Conservation (phyloP, 2,329 filamentous ascomycete species). For the Zymoseptoria ardabiliae region DNA sequence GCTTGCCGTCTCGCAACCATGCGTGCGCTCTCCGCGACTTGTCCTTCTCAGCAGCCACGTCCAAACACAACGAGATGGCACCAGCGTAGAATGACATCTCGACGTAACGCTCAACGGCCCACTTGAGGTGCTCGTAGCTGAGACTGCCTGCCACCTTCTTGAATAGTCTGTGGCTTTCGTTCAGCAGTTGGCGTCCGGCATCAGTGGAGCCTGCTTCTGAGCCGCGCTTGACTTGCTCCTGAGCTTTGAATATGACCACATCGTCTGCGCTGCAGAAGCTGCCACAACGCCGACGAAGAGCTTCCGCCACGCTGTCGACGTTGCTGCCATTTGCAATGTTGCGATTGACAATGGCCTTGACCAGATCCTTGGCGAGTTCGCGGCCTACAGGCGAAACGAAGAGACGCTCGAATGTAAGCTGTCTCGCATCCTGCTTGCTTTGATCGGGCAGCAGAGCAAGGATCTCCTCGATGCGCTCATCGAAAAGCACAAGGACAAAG, state of each 20-base stretch:
- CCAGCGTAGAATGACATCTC: slow-evolving; percentile 80
- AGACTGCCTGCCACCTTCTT: slow-evolving; percentile 79
- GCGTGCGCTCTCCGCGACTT: slow-evolving; percentile 75
- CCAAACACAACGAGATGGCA: slow-evolving; percentile 78
- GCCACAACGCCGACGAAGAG: slow-evolving; percentile 82
- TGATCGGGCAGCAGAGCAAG: slow-evolving; percentile 65
- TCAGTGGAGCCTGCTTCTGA: slow-evolving; percentile 69
- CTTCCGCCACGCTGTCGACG: slow-evolving; percentile 93
- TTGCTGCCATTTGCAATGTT: slow-evolving; percentile 97
- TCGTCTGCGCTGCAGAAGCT: slow-evolving; percentile 97
- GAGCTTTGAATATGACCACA: slow-evolving; percentile 96
- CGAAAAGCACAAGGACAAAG: slow-evolving; percentile 89
- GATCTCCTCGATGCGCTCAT: slow-evolving; percentile 87
- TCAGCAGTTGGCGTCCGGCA: slow-evolving; percentile 68
- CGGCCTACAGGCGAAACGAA: slow-evolving; percentile 75
- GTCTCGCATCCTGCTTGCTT: slow-evolving; percentile 60
- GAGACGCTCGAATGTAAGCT: slow-evolving; percentile 78
- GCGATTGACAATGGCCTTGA: slow-evolving; percentile 95
- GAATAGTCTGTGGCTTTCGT: slow-evolving; percentile 83
- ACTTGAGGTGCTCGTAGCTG: slow-evolving; percentile 65
- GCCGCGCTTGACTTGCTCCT: slow-evolving; percentile 86
- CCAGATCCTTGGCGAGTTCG: slow-evolving; percentile 84
- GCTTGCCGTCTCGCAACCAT: slow-evolving; percentile 81
- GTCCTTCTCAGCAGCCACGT: slow-evolving; percentile 76
- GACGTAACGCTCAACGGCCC: slow-evolving; percentile 72